Percentiles rank a stretch among this genome's conserved stretches.
These are phyloP conservation scores for Apium graveolens DNA, from an alignment of 129 eudicot species.

Conservation along the genomic window DNA sequence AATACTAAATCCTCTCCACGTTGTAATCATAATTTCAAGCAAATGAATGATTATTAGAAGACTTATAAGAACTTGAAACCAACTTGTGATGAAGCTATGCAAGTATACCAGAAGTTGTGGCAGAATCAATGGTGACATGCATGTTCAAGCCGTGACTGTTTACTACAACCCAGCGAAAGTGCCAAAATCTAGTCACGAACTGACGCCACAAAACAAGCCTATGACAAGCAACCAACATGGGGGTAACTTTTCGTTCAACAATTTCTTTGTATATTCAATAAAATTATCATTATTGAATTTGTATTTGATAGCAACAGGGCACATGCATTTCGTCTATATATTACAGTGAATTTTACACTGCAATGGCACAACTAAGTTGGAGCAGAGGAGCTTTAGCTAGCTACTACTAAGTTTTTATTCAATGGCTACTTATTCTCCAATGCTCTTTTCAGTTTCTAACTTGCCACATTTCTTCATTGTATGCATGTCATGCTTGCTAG, in stretches of 20 bases:
- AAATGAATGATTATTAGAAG: background rate
- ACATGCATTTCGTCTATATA: slow-evolving; percentile 15
- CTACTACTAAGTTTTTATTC: background rate
- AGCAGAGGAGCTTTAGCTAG: background rate
- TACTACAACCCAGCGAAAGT: background rate
- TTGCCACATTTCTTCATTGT: background rate
- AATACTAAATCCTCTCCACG: too few relatives aligned
- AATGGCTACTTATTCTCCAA: background rate
- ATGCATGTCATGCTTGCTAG: background rate
- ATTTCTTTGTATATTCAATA: background rate
- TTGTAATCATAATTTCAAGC: background rate
- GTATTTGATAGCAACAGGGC: slow-evolving; percentile 11
- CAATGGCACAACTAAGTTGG: background rate
- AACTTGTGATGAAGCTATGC: background rate
- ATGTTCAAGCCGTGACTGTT: background rate
- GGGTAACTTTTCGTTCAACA: background rate
- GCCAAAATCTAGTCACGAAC: background rate
- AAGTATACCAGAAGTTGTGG: background rate
- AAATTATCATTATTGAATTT: background rate
- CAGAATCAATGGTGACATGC: background rate
- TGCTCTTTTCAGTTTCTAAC: background rate
- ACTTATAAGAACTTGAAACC: background rate
- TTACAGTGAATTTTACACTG: background rate
- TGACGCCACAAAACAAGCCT: slow-evolving; percentile 5
- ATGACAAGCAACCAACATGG: background rate